Percentiles rank a stretch among this genome's conserved stretches.
Evolutionary conservation across 179 eudicot species (phyloP).

Genomic region (Drosera spatulata): DNA sequence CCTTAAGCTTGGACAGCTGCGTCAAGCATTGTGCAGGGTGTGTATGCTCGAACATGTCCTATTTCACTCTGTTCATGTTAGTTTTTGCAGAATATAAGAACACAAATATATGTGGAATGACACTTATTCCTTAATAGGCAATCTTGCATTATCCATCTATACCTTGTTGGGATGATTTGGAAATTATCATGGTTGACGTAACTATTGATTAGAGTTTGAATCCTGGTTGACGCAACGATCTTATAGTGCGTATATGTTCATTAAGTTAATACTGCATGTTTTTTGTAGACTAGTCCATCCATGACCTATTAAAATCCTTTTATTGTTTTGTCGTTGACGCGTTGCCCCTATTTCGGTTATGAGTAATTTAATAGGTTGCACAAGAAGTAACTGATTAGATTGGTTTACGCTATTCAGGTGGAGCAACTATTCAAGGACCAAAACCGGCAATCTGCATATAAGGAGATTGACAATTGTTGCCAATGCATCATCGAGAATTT

Average conservation of each 20-base stretch:
- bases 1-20: conserved; percentile 14
- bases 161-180: too few relatives aligned
- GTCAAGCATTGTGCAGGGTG: conserved; percentile 29
- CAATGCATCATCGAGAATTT: conserved; percentile 17
- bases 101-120: background rate
- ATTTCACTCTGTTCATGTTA: background rate
- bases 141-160: too few relatives aligned
- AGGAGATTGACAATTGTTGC: conserved; percentile 21
- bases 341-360: background rate
- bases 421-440: conserved; percentile 25
- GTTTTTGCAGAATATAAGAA: too few relatives aligned
- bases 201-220: too few relatives aligned
- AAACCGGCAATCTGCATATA: conserved; percentile 20
- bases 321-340: too few relatives aligned
- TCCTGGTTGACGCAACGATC: too few relatives aligned
- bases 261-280: too few relatives aligned
- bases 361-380: background rate
- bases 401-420: conserved; percentile 12
- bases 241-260: too few relatives aligned
- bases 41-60: background rate
- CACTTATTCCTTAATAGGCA: too few relatives aligned
- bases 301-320: too few relatives aligned
- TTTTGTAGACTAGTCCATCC: too few relatives aligned
- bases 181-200: too few relatives aligned
- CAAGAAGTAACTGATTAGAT: background rate